phyloP scores from a whole-genome alignment of 306 rosid genomes.

The Cicer arietinum region DNA sequence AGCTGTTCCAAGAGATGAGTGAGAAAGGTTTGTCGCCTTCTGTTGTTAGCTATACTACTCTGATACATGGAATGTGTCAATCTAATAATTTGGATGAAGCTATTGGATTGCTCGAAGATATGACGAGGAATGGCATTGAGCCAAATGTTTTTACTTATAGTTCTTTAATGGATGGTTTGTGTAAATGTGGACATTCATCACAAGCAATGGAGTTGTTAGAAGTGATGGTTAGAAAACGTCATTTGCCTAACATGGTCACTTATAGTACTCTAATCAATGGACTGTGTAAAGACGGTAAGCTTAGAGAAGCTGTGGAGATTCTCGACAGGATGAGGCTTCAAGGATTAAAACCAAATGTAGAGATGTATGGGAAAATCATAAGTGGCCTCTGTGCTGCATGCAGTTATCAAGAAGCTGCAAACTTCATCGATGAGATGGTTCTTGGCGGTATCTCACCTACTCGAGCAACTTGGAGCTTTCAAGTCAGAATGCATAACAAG shows the following conservation, averaged over 20 bases:
- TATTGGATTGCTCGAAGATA: conserved; percentile 65
- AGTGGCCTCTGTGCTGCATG: conserved; percentile 61
- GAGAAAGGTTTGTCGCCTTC: conserved; percentile 65
- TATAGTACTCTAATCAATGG: conserved; percentile 79
- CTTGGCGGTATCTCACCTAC: conserved; percentile 69
- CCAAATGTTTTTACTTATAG: conserved; percentile 90
- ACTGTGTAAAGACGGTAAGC: conserved; percentile 77
- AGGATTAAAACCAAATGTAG: conserved; percentile 87
- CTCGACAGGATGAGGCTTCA: conserved; percentile 94
- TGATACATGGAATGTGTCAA: conserved; percentile 84
- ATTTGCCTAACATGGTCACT: conserved; percentile 74
- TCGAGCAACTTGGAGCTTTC: conserved; percentile 79
- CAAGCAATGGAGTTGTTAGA: conserved; percentile 72
- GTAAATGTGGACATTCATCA: conserved; percentile 73
- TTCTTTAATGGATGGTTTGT: conserved; percentile 80
- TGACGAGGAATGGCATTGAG: conserved; percentile 60
- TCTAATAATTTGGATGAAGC: conserved; percentile 71
- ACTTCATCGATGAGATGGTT: conserved; percentile 91
- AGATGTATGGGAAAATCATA: conserved; percentile 74
- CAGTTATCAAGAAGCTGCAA: conserved; percentile 81
- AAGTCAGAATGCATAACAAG: conserved; percentile 69
- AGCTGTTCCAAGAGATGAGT: conserved; percentile 76
- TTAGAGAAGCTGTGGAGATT: conserved; percentile 74
- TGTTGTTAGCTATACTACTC: conserved; percentile 77
- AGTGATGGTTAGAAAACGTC: conserved; percentile 61